Evolutionary conservation across 1,284 basidiomycete genomes (phyloP), one percentile per base, ranked within the genome.

Genomic region (Apiotrichum veenhuisii): DNA sequence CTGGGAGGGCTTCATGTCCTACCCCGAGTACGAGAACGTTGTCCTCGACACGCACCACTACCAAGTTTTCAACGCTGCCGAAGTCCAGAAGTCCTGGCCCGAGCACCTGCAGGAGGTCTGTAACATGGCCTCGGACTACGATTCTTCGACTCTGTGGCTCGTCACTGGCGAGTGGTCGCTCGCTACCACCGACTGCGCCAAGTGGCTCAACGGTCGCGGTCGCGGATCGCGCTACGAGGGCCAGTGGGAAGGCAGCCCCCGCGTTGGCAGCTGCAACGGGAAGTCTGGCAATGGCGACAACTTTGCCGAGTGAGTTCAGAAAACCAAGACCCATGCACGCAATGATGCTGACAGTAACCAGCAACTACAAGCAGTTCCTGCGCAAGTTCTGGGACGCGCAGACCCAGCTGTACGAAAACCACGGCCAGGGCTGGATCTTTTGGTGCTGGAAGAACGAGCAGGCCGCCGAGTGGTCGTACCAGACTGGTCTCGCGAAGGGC

Each of bases 381-480:
- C 79, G 88, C 50, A 82, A 87, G 71, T 86, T 83, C 75, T 97
- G 86, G 84, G 91, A 94, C 72, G 88, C 88, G 0, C 93, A 96
- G 73, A 67, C 67, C 9, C 74, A 77, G 59, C 61, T 66, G 1
- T 77, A 71, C 57, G 76, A 78, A 62, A 64, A 68, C 58, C 67
- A 67, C 49, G 72, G 71, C n/a, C 63, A 74, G 55, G 80, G 51
- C 15, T 78, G 74, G 72, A 64, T 75, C 57, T 65, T 60, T 55
- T 76, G 71, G 76, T 65, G 68, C 2, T 77, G 75, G 75, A 75
- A 75, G 66, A 68, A 66, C 84, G 91, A 71, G 85, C 86, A 64
- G 85, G 69, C 71, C 10, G 90, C 88, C 41, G 78, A 79, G 27
- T 80, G 78, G 78, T 71, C 72, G 25, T 81, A 80, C 68, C 57